A percentile compares a stretch with the other conserved stretches of the same genome.
phyloP scores from a whole-genome alignment of 306 rosid genomes.

The Medicago arabica region DNA sequence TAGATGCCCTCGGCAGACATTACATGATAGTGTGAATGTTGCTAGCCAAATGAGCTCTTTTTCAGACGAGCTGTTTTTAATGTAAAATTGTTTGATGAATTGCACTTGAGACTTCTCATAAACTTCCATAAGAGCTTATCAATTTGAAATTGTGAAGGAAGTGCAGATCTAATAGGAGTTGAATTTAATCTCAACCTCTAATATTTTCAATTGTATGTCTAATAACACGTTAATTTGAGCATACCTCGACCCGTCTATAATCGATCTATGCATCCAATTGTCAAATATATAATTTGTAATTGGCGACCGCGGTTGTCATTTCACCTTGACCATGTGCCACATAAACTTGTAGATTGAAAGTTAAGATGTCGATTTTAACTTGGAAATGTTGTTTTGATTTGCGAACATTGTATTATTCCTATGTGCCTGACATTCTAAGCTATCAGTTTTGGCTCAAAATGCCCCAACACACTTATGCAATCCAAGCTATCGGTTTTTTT shows the following conservation, averaged over 20 bases:
- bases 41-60: background rate
- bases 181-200: background rate
- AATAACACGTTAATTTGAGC: background rate
- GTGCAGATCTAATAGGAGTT: background rate
- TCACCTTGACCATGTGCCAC: background rate
- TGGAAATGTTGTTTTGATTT: background rate
- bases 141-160: background rate
- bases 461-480: background rate
- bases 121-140: background rate
- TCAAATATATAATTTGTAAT: background rate
- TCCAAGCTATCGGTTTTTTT: too few species aligned
- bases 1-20: background rate
- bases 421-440: background rate
- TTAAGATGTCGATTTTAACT: background rate
- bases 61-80: background rate
- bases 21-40: background rate
- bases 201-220: background rate
- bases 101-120: background rate
- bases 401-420: background rate
- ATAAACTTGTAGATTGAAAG: too few species aligned
- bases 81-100: background rate
- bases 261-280: background rate
- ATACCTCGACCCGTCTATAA: background rate
- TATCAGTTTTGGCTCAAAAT: background rate
- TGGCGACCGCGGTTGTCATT: background rate